Base-by-base conservation (phyloP, 805 yeast genomes). In the Sporopachydermia quercuum region DNA sequence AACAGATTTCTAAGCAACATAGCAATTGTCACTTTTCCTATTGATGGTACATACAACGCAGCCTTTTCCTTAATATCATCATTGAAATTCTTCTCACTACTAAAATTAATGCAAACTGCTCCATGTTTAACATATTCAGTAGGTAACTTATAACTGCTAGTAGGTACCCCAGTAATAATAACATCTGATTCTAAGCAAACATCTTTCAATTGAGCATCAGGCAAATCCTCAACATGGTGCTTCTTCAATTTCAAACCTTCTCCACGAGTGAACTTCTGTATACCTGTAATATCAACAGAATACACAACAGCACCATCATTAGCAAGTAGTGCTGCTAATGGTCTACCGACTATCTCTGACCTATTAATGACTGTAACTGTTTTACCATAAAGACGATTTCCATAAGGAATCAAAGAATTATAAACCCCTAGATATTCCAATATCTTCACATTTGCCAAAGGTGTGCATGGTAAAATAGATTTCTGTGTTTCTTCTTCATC, bases 291-390 rank as follows among this genome's bases (percentile, higher is more conserved):
- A 55, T 91, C 97, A 2, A 77, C 89, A 1, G 97, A 87, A 57
- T 81, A 91, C 2, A 91, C 97, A 1, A 78, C 79, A 16, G 98
- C 98, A 45, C 98, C 98, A 54, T 91, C 98, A 53, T 91, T 91
- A 15, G 98, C 97, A 46, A 91, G 65, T 30, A 91, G 60, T 0
- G 98, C 97, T 23, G 97, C 97, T 43, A 91, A 64, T 1, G 98
- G 98, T 49, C 98, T 74, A 8, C 98, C 98, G 16, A 91, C 98
- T 52, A 91, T 89, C 60, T 91, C 98, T 8, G 94, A 82, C 53
- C 98, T 70, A 61, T 91, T 91, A 39, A 91, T 87, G 36, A 91
- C 77, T 38, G 93, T 77, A 41, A 89, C 70, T 39, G 91, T 89
- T 60, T 86, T 87, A 36, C 98, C 98, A 51, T 84, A 91, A 16